phyloP scores from a whole-genome alignment of 176 grass and related monocot species.

The Rhynchospora tenuis region DNA sequence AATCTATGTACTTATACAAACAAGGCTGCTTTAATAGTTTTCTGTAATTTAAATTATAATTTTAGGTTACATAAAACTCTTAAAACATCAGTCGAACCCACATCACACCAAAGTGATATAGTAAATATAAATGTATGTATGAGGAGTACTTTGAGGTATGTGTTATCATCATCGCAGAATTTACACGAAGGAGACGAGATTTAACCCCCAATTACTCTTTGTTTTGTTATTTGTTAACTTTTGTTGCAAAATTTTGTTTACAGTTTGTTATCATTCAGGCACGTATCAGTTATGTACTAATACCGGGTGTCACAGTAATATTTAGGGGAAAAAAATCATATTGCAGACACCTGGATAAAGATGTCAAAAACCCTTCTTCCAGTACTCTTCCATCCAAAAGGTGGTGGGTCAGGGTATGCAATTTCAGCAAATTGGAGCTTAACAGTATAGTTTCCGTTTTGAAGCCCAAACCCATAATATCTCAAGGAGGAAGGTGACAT shows the following conservation, averaged over 20 bases:
- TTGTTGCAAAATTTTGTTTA: background rate
- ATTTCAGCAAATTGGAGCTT: constrained; percentile 78
- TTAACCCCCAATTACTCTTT: background rate
- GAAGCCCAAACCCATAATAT: constrained; percentile 81
- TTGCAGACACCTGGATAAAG: constrained; percentile 59
- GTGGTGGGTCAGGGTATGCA: constrained; percentile 29
- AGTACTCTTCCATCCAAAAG: constrained; percentile 23
- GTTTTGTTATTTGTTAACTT: background rate
- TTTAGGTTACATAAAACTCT: background rate
- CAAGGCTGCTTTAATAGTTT: background rate
- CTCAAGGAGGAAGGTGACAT: constrained; percentile 78
- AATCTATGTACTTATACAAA: background rate
- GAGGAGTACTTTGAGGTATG: background rate
- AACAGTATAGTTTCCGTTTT: constrained; percentile 92
- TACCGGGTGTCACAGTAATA: background rate
- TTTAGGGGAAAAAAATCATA: background rate
- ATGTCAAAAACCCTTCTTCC: constrained; percentile 83
- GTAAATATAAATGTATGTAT: background rate
- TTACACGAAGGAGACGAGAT: background rate
- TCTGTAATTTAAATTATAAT: background rate
- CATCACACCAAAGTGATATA: background rate
- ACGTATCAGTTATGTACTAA: background rate
- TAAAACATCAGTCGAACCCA: background rate
- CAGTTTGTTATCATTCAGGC: background rate
- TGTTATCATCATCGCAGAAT: background rate